Conservation (phyloP, 1,284 basidiomycete genomes). For the Cryptococcus sp. region DNA sequence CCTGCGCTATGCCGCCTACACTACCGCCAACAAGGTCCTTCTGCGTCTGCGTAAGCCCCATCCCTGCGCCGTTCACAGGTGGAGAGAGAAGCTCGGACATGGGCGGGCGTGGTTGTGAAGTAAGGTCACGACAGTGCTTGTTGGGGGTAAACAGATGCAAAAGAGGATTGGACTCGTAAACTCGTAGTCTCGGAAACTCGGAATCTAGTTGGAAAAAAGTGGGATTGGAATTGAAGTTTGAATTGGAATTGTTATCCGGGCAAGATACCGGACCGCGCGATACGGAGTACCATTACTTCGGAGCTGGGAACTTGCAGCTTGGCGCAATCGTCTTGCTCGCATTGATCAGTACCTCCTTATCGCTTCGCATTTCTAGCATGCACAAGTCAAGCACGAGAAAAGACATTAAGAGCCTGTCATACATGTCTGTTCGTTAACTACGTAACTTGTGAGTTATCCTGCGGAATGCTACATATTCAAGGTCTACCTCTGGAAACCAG, state of each 20-base stretch:
- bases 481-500: not conserved
- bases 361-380: too few species aligned
- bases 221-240: too few species aligned
- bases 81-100: constrained; percentile 50
- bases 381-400: too few species aligned
- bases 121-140: not conserved
- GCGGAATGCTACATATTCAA: constrained; percentile 9
- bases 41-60: constrained; percentile 47
- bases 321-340: not conserved
- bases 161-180: not conserved
- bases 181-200: not conserved
- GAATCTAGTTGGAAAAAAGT: too few species aligned
- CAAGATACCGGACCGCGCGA: too few species aligned
- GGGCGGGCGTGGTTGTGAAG: not conserved
- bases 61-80: constrained; percentile 26
- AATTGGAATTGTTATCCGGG: too few species aligned
- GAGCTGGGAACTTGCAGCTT: too few species aligned
- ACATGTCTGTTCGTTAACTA: constrained; percentile 12
- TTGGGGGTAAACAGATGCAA: not conserved
- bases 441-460: constrained; percentile 6
- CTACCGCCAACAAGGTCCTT: constrained; percentile 86
- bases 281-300: too few species aligned
- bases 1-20: constrained; percentile 84
- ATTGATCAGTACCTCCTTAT: not conserved
- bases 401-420: constrained; percentile 19